Conservation (phyloP, 805 yeast genomes). For the Hyphopichia homilentoma region DNA sequence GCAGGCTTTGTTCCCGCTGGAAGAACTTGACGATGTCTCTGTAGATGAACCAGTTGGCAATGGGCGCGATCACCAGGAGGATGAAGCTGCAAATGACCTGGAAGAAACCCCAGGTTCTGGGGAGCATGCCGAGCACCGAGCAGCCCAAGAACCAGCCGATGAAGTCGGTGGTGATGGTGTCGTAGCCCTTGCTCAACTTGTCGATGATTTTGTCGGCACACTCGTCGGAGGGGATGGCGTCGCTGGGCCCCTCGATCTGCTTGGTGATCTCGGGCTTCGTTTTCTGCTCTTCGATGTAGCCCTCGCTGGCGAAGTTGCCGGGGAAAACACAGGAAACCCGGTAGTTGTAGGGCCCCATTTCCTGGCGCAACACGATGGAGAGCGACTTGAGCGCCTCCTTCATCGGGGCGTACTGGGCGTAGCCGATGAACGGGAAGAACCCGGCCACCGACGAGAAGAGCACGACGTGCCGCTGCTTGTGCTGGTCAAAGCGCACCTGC, state of each 20-base stretch:
- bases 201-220: conserved; percentile 62
- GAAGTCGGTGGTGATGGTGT: conserved; percentile 74
- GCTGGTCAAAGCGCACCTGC: conserved; percentile 3
- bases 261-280: conserved; percentile 85
- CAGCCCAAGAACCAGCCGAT: conserved; percentile 79
- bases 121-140: conserved; percentile 64
- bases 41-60: conserved; percentile 49
- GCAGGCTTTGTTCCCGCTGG: conserved; percentile 15
- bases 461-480: conserved; percentile 55
- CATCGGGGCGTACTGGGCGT: conserved; percentile 83
- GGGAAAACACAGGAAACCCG: conserved; percentile 76
- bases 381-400: conserved; percentile 80
- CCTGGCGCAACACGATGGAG: conserved; percentile 79
- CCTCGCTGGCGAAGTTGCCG: conserved; percentile 89
- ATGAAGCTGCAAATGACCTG: conserved; percentile 35
- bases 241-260: conserved; percentile 80
- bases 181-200: conserved; percentile 59
- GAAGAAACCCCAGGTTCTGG: conserved; percentile 55
- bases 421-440: conserved; percentile 86
- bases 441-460: conserved; percentile 71
- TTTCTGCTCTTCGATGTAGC: conserved; percentile 71
- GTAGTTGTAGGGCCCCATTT: conserved; percentile 62
- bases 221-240: conserved; percentile 59
- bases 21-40: conserved; percentile 51
- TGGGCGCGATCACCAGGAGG: conserved; percentile 46